Conservation (phyloP, 2,329 filamentous ascomycete genomes). For the Phialophora tarda region DNA sequence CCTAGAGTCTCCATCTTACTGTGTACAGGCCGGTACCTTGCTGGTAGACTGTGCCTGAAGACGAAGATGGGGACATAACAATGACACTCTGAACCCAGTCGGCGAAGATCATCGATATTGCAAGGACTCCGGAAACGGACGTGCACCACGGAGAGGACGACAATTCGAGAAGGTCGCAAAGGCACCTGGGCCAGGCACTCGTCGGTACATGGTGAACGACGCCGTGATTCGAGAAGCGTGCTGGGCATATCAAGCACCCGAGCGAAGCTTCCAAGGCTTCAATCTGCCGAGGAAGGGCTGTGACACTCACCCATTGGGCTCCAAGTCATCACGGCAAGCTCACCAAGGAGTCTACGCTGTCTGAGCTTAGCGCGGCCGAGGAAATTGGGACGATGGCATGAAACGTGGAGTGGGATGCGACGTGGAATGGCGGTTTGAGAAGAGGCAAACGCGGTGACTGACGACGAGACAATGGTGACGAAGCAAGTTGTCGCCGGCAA, state of each 20-base stretch:
- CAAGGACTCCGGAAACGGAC: slow-evolving; percentile 19
- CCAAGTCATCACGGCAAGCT: slow-evolving; percentile 11
- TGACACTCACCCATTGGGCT: slow-evolving; percentile 23
- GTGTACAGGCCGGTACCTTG: slow-evolving; percentile 2
- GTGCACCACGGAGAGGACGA: slow-evolving; percentile 22
- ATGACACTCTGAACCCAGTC: slow-evolving; percentile 25
- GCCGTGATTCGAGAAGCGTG: slow-evolving; percentile 30
- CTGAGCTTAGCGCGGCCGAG: slow-evolving; percentile 18
- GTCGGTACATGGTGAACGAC: slow-evolving; percentile 2
- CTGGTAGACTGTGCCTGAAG: slow-evolving; percentile 10
- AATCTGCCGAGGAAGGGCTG: slow-evolving; percentile 21
- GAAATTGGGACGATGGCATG: slow-evolving; percentile 20
- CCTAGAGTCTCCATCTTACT: not conserved
- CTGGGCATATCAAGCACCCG: slow-evolving; percentile 18
- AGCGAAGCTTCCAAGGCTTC: slow-evolving; percentile 18
- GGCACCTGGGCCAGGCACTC: not conserved
- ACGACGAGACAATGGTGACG: not conserved
- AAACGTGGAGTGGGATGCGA: slow-evolving; percentile 8
- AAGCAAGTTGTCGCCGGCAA: slow-evolving; percentile 1
- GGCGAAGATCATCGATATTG: slow-evolving; percentile 28
- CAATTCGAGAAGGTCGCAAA: slow-evolving; percentile 30
- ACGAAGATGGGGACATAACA: slow-evolving; percentile 5
- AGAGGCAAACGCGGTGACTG: slow-evolving; percentile 4
- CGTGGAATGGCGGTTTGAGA: slow-evolving; percentile 6
- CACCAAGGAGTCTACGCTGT: slow-evolving; percentile 16